Evolutionary conservation across 164 flowering plant genomes (phyloP).

Genomic region (Santalum album): DNA sequence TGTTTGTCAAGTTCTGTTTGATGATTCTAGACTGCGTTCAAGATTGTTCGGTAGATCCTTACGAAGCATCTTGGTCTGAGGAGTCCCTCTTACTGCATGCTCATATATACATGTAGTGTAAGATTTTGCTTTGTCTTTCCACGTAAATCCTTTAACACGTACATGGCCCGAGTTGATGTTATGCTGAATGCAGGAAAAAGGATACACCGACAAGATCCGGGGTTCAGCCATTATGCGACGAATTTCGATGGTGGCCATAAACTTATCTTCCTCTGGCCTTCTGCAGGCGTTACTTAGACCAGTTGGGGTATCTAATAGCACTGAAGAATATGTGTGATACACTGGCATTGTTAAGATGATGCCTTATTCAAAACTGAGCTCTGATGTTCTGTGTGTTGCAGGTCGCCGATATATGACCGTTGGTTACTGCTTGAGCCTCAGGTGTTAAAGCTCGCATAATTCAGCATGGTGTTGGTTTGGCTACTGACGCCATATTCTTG

Average conservation of each 20-base stretch:
- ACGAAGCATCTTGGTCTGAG: no score
- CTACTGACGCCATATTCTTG: no score
- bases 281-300: constrained; percentile 90
- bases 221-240: constrained; percentile 98
- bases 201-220: constrained; percentile 86
- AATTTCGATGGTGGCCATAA: constrained; percentile 83
- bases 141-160: no score
- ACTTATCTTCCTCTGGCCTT: constrained; percentile 96
- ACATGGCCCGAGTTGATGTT: neutral
- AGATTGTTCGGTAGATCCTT: no score
- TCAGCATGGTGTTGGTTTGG: no score
- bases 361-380: neutral
- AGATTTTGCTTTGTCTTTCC: no score
- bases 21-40: no score
- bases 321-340: constrained; percentile 85
- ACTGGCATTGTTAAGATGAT: constrained; percentile 95
- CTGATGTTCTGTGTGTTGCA: neutral
- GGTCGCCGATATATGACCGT: neutral
- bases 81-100: no score
- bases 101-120: no score
- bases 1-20: no score
- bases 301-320: constrained; percentile 92
- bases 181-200: constrained; percentile 71
- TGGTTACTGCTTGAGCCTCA: neutral
- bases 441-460: no score